These are phyloP conservation scores for Debaryomycetaceae sp. DNA, from an alignment of 1,139 yeast species.

Conservation along the genomic window DNA sequence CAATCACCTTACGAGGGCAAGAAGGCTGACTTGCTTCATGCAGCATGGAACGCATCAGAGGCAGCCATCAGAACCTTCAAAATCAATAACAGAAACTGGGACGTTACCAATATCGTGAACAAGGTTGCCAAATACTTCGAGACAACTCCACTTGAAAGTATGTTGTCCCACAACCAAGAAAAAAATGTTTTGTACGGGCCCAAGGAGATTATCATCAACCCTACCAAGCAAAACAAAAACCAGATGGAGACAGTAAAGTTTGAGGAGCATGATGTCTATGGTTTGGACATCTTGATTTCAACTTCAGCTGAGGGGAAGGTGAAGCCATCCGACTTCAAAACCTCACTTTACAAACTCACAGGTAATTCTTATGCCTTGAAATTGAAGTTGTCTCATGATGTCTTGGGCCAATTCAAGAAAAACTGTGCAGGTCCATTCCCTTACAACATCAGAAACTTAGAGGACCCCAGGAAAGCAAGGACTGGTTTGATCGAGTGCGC, in stretches of 20 bases:
- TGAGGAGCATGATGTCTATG: conserved; percentile 77
- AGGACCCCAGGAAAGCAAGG: conserved; percentile 68
- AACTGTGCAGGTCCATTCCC: conserved; percentile 71
- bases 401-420: conserved; percentile 60
- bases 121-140: conserved; percentile 62
- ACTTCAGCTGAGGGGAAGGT: conserved; percentile 71
- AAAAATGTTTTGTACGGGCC: conserved; percentile 71
- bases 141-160: conserved; percentile 67
- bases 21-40: conserved; percentile 66
- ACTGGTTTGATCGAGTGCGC: conserved; percentile 75
- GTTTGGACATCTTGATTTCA: conserved; percentile 68
- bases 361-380: conserved; percentile 67
- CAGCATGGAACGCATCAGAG: conserved; percentile 77
- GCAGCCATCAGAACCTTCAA: conserved; percentile 72
- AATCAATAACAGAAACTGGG: conserved; percentile 74
- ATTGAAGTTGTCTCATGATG: conserved; percentile 69
- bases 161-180: conserved; percentile 73
- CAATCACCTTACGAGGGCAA: conserved; percentile 48
- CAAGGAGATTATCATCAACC: conserved; percentile 75
- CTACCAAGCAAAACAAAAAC: conserved; percentile 62
- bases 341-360: conserved; percentile 72
- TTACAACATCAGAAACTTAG: conserved; percentile 62
- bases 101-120: conserved; percentile 66
- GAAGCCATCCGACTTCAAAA: conserved; percentile 55
- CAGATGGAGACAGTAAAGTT: conserved; percentile 65